Conservation (phyloP, 2,329 filamentous ascomycete genomes). For the Lasiodiplodia citricola region DNA sequence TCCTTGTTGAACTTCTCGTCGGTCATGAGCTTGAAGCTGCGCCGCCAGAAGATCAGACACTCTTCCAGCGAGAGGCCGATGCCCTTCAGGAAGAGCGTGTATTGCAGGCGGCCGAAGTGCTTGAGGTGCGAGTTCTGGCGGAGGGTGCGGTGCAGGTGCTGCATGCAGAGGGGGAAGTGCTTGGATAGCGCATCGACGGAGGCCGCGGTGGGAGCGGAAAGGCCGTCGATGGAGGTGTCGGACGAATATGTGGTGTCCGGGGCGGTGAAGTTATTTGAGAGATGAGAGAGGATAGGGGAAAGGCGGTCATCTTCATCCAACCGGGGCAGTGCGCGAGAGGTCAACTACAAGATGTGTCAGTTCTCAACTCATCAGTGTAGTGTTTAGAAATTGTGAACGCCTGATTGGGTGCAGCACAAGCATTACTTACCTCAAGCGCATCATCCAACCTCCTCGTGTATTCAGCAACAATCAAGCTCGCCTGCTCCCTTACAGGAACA, state of each 20-base stretch:
- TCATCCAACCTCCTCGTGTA: conserved; percentile 81
- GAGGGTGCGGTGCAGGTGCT: conserved; percentile 82
- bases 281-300: conserved; percentile 73
- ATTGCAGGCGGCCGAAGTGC: conserved; percentile 91
- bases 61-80: conserved; percentile 93
- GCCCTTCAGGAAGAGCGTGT: conserved; percentile 95
- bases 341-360: conserved; percentile 62
- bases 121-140: conserved; percentile 90
- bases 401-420: too few species aligned
- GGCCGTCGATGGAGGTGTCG: conserved; percentile 74
- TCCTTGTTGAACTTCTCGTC: conserved; percentile 98
- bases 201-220: conserved; percentile 64
- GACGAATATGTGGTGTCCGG: conserved; percentile 82
- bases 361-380: neutral
- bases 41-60: conserved; percentile 88
- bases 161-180: conserved; percentile 94
- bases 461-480: conserved; percentile 87
- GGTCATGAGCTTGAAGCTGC: conserved; percentile 81
- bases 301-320: conserved; percentile 96
- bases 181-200: conserved; percentile 77
- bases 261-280: conserved; percentile 95
- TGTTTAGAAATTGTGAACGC: neutral
- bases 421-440: conserved; percentile 73
- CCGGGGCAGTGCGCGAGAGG: conserved; percentile 85
- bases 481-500: conserved; percentile 84